Base-by-base conservation (phyloP, 176 grass and related monocot genomes). In the Panicum miliaceum region DNA sequence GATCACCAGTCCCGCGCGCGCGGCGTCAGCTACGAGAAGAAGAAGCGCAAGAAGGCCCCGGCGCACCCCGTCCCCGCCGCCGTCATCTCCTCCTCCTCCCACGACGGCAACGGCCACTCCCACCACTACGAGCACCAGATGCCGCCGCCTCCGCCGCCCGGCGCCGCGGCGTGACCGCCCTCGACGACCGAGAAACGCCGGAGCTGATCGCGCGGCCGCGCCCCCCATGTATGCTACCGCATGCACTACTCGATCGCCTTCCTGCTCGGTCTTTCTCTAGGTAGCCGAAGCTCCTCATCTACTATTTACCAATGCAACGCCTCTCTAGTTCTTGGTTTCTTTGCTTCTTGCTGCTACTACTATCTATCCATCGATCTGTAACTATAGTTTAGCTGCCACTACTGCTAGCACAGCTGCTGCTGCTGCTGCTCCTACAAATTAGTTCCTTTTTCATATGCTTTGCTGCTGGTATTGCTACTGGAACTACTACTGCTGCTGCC, bases 11-110 rank as follows among this genome's bases (percentile, higher is more conserved):
- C 92, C 20, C 89, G 91, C 64, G 95, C 95, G 11, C 87, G 95
- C 47, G 95, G 95, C 20, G 86, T 97, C 64, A 97, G 92, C 84
- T 97, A 97, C 74, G 90, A 94, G 86, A 97, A 97, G 92, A 97
- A 97, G 92, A 97, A 97, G 86, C 88, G 92, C 70, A 94, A 94
- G 88, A 97, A 97, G 65, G 34, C 88, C 32, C 3, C 77, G 14
- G 48, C 71, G 12, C 83, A 67, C 76, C 67, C 62, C 60, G 29
- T 43, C 9, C 25, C 80, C 5, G 26, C 83, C 64, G 36, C 75
- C 59, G 66, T 83, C 77, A 57, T 75, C 85, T 12, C 78, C 70
- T 15, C 85, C n/a, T 20, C 68, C 11, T 18, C 80, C 61, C 52
- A 25, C 80, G 64, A 77, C 76, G 34, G 70, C 70, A 79, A 73